Evolutionary conservation across 1,284 basidiomycete genomes (phyloP).

Genomic region (Cutaneotrichosporon sp.): DNA sequence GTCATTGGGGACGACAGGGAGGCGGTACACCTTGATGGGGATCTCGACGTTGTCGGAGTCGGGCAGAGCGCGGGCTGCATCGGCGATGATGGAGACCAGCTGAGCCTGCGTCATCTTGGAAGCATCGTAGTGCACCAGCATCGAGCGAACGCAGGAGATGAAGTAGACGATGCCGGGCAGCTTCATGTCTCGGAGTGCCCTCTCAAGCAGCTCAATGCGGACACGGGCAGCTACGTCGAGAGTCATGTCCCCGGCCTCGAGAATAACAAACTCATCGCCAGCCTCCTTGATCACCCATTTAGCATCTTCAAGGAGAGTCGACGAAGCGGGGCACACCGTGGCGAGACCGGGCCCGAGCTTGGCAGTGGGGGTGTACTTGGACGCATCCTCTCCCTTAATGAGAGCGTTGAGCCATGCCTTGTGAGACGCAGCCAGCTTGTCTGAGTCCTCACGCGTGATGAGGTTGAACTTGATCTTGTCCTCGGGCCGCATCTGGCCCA

Average conservation of each 20-base stretch:
- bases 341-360: no score
- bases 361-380: no score
- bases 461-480: conserved; percentile 42
- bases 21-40: conserved; percentile 55
- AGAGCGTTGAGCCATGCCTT: conserved; percentile 17
- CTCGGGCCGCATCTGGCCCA: conserved; percentile 40
- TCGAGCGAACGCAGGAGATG: conserved; percentile 58
- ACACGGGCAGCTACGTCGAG: conserved; percentile 56
- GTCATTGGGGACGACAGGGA: conserved; percentile 63
- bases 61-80: conserved; percentile 7
- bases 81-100: conserved; percentile 49
- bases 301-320: no score
- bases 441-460: conserved; percentile 48
- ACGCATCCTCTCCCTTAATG: no score
- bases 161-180: conserved; percentile 51
- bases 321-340: no score
- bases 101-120: conserved; percentile 47
- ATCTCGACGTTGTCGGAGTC: conserved; percentile 48
- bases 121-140: conserved; percentile 58
- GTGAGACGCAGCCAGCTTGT: conserved; percentile 9
- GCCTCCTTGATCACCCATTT: no score
- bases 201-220: conserved; percentile 58
- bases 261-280: conserved; percentile 57
- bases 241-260: conserved; percentile 57
- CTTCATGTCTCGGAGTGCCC: conserved; percentile 43